These are phyloP conservation scores for Filobasidium uniguttulatum DNA, from an alignment of 1,284 basidiomycete species.

Conservation along the genomic window DNA sequence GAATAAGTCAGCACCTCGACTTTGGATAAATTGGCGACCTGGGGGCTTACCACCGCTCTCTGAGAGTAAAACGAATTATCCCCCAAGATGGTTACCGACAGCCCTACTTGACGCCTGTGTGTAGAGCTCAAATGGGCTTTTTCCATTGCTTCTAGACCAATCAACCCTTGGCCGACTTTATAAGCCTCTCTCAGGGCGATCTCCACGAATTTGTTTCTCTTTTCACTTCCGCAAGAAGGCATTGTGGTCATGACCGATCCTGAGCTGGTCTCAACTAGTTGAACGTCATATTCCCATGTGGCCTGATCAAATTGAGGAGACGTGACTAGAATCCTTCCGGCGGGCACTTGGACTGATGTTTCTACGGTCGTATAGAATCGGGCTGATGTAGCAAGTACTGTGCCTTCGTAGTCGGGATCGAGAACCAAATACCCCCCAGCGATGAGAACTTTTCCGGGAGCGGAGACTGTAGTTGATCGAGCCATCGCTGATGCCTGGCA, in stretches of 20 bases:
- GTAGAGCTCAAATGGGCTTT: conserved; percentile 17
- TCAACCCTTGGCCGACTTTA: conserved; percentile 49
- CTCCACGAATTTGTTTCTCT: conserved; percentile 79
- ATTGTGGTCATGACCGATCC: conserved; percentile 1
- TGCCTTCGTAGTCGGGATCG: conserved; percentile 64
- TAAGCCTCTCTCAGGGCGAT: conserved; percentile 69
- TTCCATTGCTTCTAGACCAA: conserved; percentile 41
- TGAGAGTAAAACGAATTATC: no score
- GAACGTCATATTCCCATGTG: conserved; percentile 58
- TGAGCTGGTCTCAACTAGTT: conserved; percentile 7
- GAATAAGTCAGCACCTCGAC: not conserved
- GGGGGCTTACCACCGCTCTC: no score
- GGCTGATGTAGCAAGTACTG: conserved; percentile 79
- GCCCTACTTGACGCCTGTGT: not conserved
- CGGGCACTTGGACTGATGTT: not conserved
- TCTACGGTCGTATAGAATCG: conserved; percentile 66
- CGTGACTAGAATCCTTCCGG: conserved; percentile 49
- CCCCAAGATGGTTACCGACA: not conserved
- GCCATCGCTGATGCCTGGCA: no score
- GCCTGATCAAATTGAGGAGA: conserved; percentile 83
- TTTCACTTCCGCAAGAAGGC: conserved; percentile 24
- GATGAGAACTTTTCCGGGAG: conserved; percentile 88
- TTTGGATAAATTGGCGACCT: not conserved
- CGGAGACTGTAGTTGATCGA: conserved; percentile 53
- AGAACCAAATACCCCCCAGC: conserved; percentile 91